A percentile compares a stretch with the other conserved stretches of the same genome.
Conservation (phyloP, 2,329 filamentous ascomycete genomes). For the Pezicula radicicola region DNA sequence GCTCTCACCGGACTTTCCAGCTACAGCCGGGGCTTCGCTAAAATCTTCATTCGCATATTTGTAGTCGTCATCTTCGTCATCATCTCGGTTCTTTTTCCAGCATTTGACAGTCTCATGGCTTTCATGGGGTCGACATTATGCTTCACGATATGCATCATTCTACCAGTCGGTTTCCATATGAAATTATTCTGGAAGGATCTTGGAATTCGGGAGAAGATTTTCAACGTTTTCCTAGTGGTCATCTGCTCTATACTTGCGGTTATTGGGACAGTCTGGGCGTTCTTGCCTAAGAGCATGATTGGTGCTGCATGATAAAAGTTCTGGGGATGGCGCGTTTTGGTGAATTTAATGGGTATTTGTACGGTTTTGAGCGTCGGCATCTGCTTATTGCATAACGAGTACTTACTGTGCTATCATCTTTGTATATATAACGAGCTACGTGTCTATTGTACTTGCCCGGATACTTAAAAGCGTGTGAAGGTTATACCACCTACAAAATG, state of each 20-base stretch:
- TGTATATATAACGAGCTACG: too few relatives aligned
- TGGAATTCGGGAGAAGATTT: conserved; percentile 53
- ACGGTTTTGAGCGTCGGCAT: too few relatives aligned
- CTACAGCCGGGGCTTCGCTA: conserved; percentile 55
- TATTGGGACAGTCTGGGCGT: conserved; percentile 83
- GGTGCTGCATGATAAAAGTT: conserved; percentile 40
- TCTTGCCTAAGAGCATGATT: conserved; percentile 75
- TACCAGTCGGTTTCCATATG: conserved; percentile 85
- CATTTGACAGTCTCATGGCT: conserved; percentile 70
- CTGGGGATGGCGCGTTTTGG: too few relatives aligned
- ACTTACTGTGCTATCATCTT: too few relatives aligned
- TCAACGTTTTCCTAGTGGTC: conserved; percentile 68
- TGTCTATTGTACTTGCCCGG: too few relatives aligned
- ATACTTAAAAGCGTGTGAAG: too few relatives aligned
- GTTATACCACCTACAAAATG: too few relatives aligned
- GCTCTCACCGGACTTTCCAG: conserved; percentile 51
- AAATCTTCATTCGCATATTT: conserved; percentile 59
- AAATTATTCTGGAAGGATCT: conserved; percentile 83
- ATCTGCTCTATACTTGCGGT: conserved; percentile 68
- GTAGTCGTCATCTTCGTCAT: conserved; percentile 70
- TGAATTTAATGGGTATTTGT: too few relatives aligned
- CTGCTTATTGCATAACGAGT: too few relatives aligned
- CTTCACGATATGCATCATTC: conserved; percentile 90
- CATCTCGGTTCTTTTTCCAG: conserved; percentile 68
- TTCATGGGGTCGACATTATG: conserved; percentile 84